A percentile compares a stretch with the other conserved stretches of the same genome.
Evolutionary conservation across 495 filamentous ascomycete species (phyloP).

Genomic region (Glarea lozoyensis): DNA sequence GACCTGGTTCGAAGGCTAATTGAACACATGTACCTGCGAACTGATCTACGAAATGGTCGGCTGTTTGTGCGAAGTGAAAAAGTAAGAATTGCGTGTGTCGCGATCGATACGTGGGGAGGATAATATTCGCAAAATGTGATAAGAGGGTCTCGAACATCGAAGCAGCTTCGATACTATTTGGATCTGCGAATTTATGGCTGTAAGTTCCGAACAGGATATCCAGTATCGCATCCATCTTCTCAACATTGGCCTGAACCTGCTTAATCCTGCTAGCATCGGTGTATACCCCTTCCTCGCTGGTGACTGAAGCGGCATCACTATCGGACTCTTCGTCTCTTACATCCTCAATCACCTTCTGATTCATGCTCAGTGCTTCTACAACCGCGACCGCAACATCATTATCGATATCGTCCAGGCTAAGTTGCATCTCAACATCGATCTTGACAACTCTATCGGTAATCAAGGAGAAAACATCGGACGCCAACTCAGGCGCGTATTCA

Average conservation of each 20-base stretch:
- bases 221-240: slow-evolving; percentile 88
- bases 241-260: slow-evolving; percentile 66
- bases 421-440: slow-evolving; percentile 88
- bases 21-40: slow-evolving; percentile 74
- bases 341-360: slow-evolving; percentile 30
- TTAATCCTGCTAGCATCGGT: slow-evolving; percentile 40
- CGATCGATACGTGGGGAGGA: slow-evolving; percentile 80
- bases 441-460: slow-evolving; percentile 80
- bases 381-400: slow-evolving; percentile 41
- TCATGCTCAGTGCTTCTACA: slow-evolving; percentile 28
- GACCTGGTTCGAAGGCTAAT: slow-evolving; percentile 49
- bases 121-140: slow-evolving; percentile 71
- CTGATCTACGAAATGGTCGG: slow-evolving; percentile 61
- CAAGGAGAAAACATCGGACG: slow-evolving; percentile 70
- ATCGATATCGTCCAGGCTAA: slow-evolving; percentile 76
- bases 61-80: slow-evolving; percentile 84
- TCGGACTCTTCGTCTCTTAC: slow-evolving; percentile 53
- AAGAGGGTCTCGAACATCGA: slow-evolving; percentile 63
- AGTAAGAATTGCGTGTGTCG: slow-evolving; percentile 85
- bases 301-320: slow-evolving; percentile 45
- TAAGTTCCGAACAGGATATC: slow-evolving; percentile 84
- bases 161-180: slow-evolving; percentile 36
- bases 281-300: slow-evolving; percentile 38
- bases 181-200: slow-evolving; percentile 51
- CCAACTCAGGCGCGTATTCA: slow-evolving; percentile 70